phyloP scores from a whole-genome alignment of 2,329 filamentous ascomycete genomes.

The Bipolaris sorokiniana region DNA sequence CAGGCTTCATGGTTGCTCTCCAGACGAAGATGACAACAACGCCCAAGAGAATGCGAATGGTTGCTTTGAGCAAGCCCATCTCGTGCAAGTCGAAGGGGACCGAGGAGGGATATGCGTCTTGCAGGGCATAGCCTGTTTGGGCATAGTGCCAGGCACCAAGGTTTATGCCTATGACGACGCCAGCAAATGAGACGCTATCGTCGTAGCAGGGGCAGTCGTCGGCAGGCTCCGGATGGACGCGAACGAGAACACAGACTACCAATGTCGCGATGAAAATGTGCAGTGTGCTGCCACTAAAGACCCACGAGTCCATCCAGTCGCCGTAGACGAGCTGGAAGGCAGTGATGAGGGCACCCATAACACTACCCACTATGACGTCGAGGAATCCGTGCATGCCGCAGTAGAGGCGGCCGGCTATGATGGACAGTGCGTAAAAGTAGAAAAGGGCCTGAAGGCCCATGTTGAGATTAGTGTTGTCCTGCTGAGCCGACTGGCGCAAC shows the following conservation, averaged over 20 bases:
- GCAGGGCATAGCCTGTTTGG: constrained; percentile 60
- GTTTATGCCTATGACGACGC: constrained; percentile 84
- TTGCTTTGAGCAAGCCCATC: constrained; percentile 69
- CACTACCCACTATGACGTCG: constrained; percentile 82
- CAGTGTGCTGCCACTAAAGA: constrained; percentile 62
- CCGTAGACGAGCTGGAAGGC: constrained; percentile 62
- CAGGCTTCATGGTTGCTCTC: constrained; percentile 87
- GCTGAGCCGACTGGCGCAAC: constrained; percentile 69
- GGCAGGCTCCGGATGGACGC: constrained; percentile 92
- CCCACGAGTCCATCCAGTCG: constrained; percentile 69
- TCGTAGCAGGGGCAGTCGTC: constrained; percentile 98
- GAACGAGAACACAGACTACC: constrained; percentile 75
- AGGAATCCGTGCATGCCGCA: constrained; percentile 99
- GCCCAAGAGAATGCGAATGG: constrained; percentile 75
- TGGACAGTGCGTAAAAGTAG: constrained; percentile 87
- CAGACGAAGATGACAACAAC: constrained; percentile 86
- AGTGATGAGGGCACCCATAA: constrained; percentile 72
- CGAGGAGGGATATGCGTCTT: constrained; percentile 62
- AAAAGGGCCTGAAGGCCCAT: constrained; percentile 69
- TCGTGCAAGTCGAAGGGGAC: constrained; percentile 70
- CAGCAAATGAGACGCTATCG: constrained; percentile 91
- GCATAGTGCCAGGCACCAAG: constrained; percentile 83
- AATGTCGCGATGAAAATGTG: constrained; percentile 69
- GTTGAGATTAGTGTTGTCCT: constrained; percentile 64
- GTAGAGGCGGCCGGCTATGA: constrained; percentile 89